These are phyloP conservation scores for Paramarasmius palmivorus DNA, from an alignment of 1,284 basidiomycete genomes.

Conservation along the genomic window DNA sequence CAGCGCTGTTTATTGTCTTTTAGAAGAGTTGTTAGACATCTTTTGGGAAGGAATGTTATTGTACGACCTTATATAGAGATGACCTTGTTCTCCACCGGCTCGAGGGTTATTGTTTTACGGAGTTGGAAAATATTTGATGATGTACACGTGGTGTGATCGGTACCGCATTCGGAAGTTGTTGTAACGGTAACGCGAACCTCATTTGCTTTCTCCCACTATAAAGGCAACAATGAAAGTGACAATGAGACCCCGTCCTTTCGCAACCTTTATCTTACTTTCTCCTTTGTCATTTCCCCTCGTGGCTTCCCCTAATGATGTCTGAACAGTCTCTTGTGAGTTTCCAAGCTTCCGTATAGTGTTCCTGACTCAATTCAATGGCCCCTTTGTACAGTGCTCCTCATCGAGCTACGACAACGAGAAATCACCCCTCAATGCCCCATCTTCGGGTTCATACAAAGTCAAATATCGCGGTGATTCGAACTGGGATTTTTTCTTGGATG, in stretches of 20 bases:
- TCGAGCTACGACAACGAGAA: slow-evolving; percentile 30
- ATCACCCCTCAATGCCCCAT: slow-evolving; percentile 9
- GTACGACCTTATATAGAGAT: too few species aligned
- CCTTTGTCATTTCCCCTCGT: background rate
- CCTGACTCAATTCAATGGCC: too few species aligned
- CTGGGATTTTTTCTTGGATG: slow-evolving; percentile 66
- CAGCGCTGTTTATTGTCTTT: too few species aligned
- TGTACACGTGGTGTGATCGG: background rate
- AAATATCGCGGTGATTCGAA: slow-evolving; percentile 52
- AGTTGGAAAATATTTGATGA: too few species aligned
- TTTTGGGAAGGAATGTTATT: too few species aligned
- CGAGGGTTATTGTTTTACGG: slow-evolving; percentile 3
- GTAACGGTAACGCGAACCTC: slow-evolving; percentile 31
- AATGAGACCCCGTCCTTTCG: slow-evolving; percentile 1
- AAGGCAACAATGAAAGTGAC: slow-evolving; percentile 1
- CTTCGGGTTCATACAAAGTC: slow-evolving; percentile 52
- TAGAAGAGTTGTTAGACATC: too few species aligned
- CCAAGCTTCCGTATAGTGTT: too few species aligned
- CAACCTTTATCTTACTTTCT: slow-evolving; percentile 18
- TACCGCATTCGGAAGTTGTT: slow-evolving; percentile 29
- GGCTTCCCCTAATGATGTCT: background rate
- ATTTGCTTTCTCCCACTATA: slow-evolving; percentile 5
- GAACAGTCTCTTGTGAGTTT: slow-evolving; percentile 23
- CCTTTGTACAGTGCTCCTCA: slow-evolving; percentile 9
- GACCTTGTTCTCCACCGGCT: too few species aligned